Conservation (phyloP, 495 filamentous ascomycete species). For the Neurospora sp. region DNA sequence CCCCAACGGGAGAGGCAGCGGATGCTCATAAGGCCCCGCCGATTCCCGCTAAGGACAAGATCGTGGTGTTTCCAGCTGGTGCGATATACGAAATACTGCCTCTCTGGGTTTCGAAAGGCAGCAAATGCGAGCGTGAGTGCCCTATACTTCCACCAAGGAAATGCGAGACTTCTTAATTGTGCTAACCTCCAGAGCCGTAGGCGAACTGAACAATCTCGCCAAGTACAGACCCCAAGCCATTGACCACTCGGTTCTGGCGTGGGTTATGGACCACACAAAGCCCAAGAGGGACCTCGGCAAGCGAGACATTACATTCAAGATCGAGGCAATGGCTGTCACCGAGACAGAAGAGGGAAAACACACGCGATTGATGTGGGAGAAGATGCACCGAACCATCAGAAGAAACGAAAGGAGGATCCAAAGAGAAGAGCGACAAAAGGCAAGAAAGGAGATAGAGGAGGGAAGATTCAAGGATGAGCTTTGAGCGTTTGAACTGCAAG, state of each 20-base stretch:
- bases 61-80: conserved; percentile 23
- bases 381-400: conserved; percentile 15
- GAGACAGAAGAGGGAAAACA: conserved; percentile 22
- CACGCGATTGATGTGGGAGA: conserved; percentile 24
- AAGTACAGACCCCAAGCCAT: conserved; percentile 17
- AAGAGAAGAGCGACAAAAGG: conserved; percentile 16
- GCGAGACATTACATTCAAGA: conserved; percentile 21
- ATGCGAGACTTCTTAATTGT: neutral
- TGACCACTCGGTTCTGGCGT: conserved; percentile 20
- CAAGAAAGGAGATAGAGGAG: conserved; percentile 12
- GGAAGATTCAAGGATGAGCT: conserved; percentile 17
- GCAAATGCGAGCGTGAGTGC: conserved; percentile 23
- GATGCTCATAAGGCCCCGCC: neutral
- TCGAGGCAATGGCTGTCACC: conserved; percentile 21
- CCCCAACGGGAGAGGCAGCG: neutral
- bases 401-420: conserved; percentile 16
- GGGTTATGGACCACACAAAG: conserved; percentile 23
- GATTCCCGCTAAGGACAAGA: conserved; percentile 20
- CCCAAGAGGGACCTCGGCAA: conserved; percentile 18
- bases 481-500: neutral
- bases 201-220: conserved; percentile 17
- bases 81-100: conserved; percentile 24
- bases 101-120: conserved; percentile 21
- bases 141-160: neutral
- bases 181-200: neutral